Evolutionary conservation across 495 filamentous ascomycete genomes (phyloP), one percentile per base, ranked within the genome.

Genomic region (Aspergillus cristatus): DNA sequence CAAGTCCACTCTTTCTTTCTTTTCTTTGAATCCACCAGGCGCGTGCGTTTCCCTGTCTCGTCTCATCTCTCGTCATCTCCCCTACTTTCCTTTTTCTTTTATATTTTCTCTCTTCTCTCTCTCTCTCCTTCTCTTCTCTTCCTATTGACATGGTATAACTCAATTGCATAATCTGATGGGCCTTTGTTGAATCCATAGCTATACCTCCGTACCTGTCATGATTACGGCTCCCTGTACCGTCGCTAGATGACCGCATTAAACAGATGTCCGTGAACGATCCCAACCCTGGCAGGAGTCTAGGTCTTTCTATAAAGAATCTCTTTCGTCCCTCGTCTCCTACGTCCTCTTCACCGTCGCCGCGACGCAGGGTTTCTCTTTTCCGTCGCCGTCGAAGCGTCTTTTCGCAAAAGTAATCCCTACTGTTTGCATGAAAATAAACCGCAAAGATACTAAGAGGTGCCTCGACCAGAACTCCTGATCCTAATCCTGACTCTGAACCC

Each of bases 371-470:
- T 20, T 60, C 57, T 34, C 41, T 58, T 31, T 45, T 64, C 40
- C 63, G 62, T 48, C 63, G 65, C 58, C 57, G 60, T 40, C 59
- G 60, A 45, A 50, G 47, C 50, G 43, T 62, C 14, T 58, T 67
- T 47, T 54, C 49, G 31, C 55, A 50, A 52, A 62, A 65, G 62
- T 67, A 69, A 49, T 40, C 41, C 48, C 17, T 32, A 24, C 38
- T n/a, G n/a, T n/a, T n/a, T n/a, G n/a, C n/a, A n/a, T n/a, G n/a
- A n/a, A n/a, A n/a, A n/a, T n/a, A n/a, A n/a, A n/a, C n/a, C n/a
- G n/a, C n/a, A n/a, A n/a, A n/a, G n/a, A n/a, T n/a, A n/a, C n/a
- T n/a, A n/a, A n/a, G n/a, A n/a, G n/a, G n/a, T n/a, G n/a, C n/a
- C n/a, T n/a, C n/a, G n/a, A n/a, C n/a, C n/a, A n/a, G n/a, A n/a